Base-by-base conservation (phyloP, 1,139 yeast genomes). In the Kluyveromyces sp. region DNA sequence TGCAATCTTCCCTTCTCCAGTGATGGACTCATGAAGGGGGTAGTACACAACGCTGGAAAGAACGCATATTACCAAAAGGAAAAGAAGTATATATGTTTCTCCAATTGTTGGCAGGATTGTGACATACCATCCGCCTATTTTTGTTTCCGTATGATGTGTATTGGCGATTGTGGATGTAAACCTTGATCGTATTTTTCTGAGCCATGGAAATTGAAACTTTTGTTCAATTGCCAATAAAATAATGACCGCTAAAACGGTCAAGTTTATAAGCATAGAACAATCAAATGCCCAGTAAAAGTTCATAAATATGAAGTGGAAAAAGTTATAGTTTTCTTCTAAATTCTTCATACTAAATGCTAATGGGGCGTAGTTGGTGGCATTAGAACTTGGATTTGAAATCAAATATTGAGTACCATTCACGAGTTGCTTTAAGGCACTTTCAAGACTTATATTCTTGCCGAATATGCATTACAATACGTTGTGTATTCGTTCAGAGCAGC, bases 41-140 rank as follows among this genome's bases (percentile, higher is more conserved):
- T 42, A 45, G 42, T 45, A 38, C 27, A 35, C 32, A n/a, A 29
- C 5, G 10, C 48, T 39, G 8, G 43, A 15, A 25, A 34, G 32
- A 15, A 43, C 32, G 38, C 45, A 45, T 15, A 40, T 30, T 27
- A 39, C n/a, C 7, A 48, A 29, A 29, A 48, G 39, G 15, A 30
- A 15, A 3, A 42, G 30, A 7, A 48, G 30, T 7, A 42, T 26
- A 8, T 41, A 29, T 10, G 46, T 39, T 35, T 48, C 50, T 21
- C 50, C 50, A 32, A 45, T 39, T 2, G 50, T 48, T 7, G 50
- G 50, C 29, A 48, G 37, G 4, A 48, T 32, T 8, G 42, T 39
- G n/a, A 37, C 25, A 34, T 45, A 48, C 34, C 39, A 39, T n/a
- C 43, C 42, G 25, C 42, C 31, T 8, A 39, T 7, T 25, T 34